These are phyloP conservation scores for Inga laurina DNA, from an alignment of 306 rosid species.

Conservation along the genomic window DNA sequence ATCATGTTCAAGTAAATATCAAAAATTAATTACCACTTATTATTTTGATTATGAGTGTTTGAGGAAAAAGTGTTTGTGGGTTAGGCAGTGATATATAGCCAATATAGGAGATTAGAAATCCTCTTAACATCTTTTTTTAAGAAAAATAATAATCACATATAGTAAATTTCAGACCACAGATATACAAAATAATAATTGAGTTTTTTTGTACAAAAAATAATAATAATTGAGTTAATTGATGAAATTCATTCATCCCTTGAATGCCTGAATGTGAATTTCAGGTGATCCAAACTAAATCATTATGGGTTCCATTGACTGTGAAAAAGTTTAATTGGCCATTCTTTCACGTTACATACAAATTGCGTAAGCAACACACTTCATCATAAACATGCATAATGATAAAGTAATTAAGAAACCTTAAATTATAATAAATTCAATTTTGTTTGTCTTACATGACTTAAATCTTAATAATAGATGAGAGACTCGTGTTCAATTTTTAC, in stretches of 20 bases:
- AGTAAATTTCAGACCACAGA: neutral
- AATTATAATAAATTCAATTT: neutral
- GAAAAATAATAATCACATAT: neutral
- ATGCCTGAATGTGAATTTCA: neutral
- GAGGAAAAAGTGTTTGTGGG: neutral
- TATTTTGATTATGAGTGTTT: constrained; percentile 19
- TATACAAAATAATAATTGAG: neutral
- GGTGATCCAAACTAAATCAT: constrained; percentile 15
- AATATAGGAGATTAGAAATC: neutral
- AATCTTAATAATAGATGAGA: neutral
- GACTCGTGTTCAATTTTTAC: neutral
- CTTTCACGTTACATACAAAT: constrained; percentile 41
- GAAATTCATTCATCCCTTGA: neutral
- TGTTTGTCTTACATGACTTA: neutral
- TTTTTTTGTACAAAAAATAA: neutral
- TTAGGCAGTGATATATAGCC: neutral
- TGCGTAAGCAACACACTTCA: constrained; percentile 17
- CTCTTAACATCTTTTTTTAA: neutral
- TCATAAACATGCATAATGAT: constrained; percentile 69
- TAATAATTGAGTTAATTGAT: neutral
- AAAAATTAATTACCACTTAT: neutral
- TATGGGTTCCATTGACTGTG: constrained; percentile 35
- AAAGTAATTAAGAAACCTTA: constrained; percentile 22
- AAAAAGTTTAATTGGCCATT: constrained; percentile 27
- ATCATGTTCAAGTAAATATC: neutral